phyloP scores from a whole-genome alignment of 805 yeast species.

The Nakazawaea sp. region DNA sequence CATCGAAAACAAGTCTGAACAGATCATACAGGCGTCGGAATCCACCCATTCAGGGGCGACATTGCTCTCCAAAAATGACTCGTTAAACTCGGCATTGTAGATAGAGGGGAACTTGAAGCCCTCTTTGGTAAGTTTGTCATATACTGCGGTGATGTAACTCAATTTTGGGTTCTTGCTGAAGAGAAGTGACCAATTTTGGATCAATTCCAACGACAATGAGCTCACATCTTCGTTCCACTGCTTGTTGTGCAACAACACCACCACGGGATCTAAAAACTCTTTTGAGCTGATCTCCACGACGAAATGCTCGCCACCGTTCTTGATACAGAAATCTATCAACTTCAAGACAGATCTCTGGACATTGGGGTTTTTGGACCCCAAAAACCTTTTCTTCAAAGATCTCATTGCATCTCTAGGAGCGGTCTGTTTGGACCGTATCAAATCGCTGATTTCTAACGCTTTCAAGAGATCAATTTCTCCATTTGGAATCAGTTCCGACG shows the following conservation, averaged over 20 bases:
- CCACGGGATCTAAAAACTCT: constrained; percentile 80
- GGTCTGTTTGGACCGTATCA: constrained; percentile 74
- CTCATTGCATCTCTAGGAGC: constrained; percentile 81
- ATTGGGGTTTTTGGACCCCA: constrained; percentile 68
- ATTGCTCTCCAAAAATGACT: constrained; percentile 69
- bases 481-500: constrained; percentile 84
- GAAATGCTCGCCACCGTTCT: constrained; percentile 88
- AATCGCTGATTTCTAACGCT: constrained; percentile 82
- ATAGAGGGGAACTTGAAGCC: constrained; percentile 64
- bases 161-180: constrained; percentile 63
- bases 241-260: constrained; percentile 29
- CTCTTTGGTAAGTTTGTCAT: constrained; percentile 50
- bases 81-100: constrained; percentile 30
- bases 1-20: constrained; percentile 73
- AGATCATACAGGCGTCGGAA: constrained; percentile 90
- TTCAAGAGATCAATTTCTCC: constrained; percentile 73
- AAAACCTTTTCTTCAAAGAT: constrained; percentile 66
- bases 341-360: constrained; percentile 69
- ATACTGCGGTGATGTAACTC: constrained; percentile 55
- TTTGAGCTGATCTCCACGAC: constrained; percentile 70
- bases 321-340: constrained; percentile 78
- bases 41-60: constrained; percentile 99
- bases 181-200: constrained; percentile 74
- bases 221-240: constrained; percentile 45
- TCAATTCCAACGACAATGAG: constrained; percentile 47